A percentile compares a stretch with the other conserved stretches of the same genome.
phyloP scores from a whole-genome alignment of 345 rosid species.

The Gossypium mustelinum region DNA sequence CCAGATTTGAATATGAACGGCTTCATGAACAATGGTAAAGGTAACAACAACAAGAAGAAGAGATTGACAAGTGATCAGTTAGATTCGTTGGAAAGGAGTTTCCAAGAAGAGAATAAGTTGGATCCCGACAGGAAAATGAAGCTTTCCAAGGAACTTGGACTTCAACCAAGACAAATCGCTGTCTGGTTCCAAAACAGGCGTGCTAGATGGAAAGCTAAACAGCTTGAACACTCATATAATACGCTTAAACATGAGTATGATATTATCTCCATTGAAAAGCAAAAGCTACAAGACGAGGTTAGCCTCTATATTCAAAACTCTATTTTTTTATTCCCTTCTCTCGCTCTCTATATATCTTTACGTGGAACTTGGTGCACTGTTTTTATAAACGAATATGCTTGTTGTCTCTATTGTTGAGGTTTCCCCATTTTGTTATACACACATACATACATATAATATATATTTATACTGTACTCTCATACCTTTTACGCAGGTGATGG shows the following conservation, averaged over 20 bases:
- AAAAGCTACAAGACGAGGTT: conserved; percentile 81
- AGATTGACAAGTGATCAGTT: conserved; percentile 61
- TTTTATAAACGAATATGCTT: not conserved
- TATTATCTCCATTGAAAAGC: conserved; percentile 56
- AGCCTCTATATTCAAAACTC: not conserved
- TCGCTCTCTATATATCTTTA: not conserved
- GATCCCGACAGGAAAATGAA: conserved; percentile 82
- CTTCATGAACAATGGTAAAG: conserved; percentile 31
- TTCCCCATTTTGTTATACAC: not conserved
- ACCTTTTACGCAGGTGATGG: conserved; percentile 36
- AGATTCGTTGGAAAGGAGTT: conserved; percentile 68
- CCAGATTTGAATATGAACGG: not conserved
- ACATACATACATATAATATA: too few relatives aligned
- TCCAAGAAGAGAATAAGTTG: conserved; percentile 82
- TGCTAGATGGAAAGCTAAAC: conserved; percentile 91
- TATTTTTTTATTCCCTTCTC: not conserved
- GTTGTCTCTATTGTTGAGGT: too few relatives aligned
- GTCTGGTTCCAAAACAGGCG: conserved; percentile 96
- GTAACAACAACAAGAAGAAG: conserved; percentile 61
- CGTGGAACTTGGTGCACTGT: not conserved
- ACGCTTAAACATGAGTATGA: conserved; percentile 64
- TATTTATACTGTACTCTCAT: not conserved
- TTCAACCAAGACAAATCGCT: conserved; percentile 82
- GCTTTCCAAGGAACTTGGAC: conserved; percentile 77
- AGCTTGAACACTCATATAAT: conserved; percentile 67